Evolutionary conservation across 352 stramenopile genomes (phyloP), one percentile per base, ranked within the genome.

Genomic region (Blastocystis sp.): DNA sequence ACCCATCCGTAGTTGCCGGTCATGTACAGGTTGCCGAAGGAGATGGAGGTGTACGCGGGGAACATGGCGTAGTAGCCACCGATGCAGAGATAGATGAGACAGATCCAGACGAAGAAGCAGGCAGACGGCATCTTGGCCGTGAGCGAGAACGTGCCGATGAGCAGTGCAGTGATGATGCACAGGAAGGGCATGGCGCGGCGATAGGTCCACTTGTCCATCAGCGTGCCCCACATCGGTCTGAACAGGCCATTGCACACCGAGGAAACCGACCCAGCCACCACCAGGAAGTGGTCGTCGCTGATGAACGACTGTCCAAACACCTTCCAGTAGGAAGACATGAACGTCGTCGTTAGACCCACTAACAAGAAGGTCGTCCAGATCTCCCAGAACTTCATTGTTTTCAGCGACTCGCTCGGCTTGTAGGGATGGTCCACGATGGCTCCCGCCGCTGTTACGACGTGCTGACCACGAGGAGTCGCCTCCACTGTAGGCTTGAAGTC

Each of bases 21-120:
- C 55, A 88, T 54, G 45, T 88, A 88, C 5, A 77, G 29, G 29
- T 59, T 88, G 29, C 77, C 77, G 66, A 88, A 88, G 43, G 77
- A 88, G 13, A 76, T 23, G 6, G 77, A 88, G 0, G 77, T 88
- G 55, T 88, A 88, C 8, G 77, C 77, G 63, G 77, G 77, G 77
- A 88, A 88, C 66, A 88, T 79, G 18, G 77, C 77, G 45, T 79
- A 88, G 56, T 37, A 79, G 11, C 77, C 77, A 29, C 77, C 77
- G 34, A 88, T 88, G 55, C 62, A 79, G 11, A 88, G 41, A 43
- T 88, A 88, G 66, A 88, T 76, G 43, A 88, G 61, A 77, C 77
- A 88, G n/a, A 88, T 59, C 77, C 77, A 88, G 13, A 88, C 5
- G 41, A 88, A 59, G 77, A 88, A 88, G 62, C 75, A 88, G 23